Conservation (phyloP, 108 stramenopile genomes). For the Skeletonema menzelii region DNA sequence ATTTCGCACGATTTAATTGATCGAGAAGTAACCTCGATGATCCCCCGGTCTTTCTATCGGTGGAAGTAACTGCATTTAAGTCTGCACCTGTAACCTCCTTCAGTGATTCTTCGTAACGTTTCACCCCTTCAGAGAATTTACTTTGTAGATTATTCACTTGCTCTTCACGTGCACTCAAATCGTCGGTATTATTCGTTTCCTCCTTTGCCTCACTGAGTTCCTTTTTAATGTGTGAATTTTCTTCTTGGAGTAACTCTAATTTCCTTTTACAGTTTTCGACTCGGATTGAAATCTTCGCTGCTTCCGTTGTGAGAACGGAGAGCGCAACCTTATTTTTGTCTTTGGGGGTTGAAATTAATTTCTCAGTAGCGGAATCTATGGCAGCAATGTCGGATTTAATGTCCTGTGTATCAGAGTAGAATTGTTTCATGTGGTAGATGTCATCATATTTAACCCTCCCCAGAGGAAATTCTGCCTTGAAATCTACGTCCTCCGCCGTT, state of each 20-base stretch:
- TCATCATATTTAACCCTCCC: background rate
- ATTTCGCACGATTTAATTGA: slow-evolving; percentile 27
- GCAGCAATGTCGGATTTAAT: background rate
- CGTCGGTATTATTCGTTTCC: background rate
- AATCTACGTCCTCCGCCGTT: slow-evolving; percentile 38
- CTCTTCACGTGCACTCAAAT: background rate
- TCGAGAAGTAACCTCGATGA: slow-evolving; percentile 34
- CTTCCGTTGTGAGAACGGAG: background rate
- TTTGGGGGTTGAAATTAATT: background rate
- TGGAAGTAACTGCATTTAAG: background rate
- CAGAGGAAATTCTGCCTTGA: slow-evolving; percentile 3
- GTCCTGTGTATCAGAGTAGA: background rate
- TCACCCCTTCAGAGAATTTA: background rate
- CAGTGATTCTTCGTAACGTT: background rate
- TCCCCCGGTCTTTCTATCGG: slow-evolving; percentile 13
- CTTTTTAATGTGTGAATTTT: background rate
- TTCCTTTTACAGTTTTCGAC: background rate
- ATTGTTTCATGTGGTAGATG: background rate
- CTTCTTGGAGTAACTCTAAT: background rate
- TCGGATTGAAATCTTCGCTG: background rate
- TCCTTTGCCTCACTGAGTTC: background rate
- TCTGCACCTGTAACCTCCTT: slow-evolving; percentile 1
- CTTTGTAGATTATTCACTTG: background rate
- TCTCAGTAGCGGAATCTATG: background rate
- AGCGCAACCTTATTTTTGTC: background rate